Conservation (phyloP, 148 eudicot genomes). For the Camellia sinensis region DNA sequence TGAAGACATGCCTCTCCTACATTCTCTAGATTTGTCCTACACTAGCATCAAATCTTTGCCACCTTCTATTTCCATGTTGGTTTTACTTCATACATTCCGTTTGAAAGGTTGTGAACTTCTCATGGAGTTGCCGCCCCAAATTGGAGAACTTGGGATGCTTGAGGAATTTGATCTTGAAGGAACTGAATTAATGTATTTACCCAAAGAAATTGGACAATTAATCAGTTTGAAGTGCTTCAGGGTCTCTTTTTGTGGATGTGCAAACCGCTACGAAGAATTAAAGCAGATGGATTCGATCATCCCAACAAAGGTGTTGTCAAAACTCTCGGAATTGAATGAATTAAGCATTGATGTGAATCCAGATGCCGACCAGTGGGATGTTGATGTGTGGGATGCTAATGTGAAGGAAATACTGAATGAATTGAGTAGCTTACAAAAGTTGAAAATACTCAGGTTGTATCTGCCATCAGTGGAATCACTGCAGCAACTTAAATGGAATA, state of each 20-base stretch:
- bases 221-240: background rate
- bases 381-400: background rate
- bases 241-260: background rate
- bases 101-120: background rate
- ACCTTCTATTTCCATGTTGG: slow-evolving; percentile 6
- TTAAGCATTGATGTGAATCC: background rate
- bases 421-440: background rate
- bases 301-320: background rate
- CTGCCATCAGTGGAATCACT: background rate
- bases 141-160: slow-evolving; percentile 5
- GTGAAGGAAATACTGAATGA: background rate
- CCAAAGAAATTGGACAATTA: background rate
- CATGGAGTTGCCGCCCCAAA: background rate
- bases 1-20: background rate
- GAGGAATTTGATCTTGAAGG: slow-evolving; percentile 2
- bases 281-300: background rate
- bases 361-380: background rate
- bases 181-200: background rate
- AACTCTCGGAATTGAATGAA: background rate
- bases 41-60: slow-evolving; percentile 14
- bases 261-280: background rate
- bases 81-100: background rate
- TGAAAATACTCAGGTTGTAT: background rate
- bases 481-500: background rate
- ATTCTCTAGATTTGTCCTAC: background rate